These are phyloP conservation scores for Pythium insidiosum DNA, from an alignment of 352 stramenopile species.

Conservation along the genomic window DNA sequence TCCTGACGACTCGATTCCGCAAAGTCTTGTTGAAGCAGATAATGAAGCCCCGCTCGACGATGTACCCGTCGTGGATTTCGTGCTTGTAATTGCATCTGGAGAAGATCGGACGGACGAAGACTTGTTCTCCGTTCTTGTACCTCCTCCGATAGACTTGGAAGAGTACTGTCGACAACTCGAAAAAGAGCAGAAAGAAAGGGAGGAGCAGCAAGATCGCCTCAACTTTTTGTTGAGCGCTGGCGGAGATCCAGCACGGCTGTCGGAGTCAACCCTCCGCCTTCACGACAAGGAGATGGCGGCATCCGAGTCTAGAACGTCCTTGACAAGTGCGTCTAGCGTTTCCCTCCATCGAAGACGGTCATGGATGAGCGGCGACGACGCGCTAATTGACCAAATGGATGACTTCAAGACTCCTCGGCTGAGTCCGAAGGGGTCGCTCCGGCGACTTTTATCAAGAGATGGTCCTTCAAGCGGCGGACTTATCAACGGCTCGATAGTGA, in stretches of 20 bases:
- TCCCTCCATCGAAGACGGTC: conserved; percentile 5
- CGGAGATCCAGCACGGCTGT: too few species aligned
- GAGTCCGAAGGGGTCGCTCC: conserved; percentile 38
- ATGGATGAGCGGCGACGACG: conserved; percentile 10
- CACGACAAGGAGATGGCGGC: conserved; percentile 9
- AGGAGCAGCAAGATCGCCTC: too few species aligned
- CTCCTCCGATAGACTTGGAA: conserved; percentile 73
- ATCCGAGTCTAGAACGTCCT: background rate
- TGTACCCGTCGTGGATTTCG: conserved; percentile 48
- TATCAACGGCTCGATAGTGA: conserved; percentile 1
- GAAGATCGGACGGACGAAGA: conserved; percentile 82
- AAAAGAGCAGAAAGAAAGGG: conserved; percentile 31
- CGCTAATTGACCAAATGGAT: too few species aligned
- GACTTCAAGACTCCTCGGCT: conserved; percentile 18
- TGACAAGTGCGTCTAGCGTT: background rate
- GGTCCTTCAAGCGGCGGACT: conserved; percentile 29
- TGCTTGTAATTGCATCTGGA: conserved; percentile 77
- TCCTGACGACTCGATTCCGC: too few species aligned
- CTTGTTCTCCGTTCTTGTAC: conserved; percentile 68
- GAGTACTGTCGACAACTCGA: conserved; percentile 72
- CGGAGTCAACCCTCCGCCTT: conserved; percentile 6
- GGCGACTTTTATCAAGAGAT: conserved; percentile 35
- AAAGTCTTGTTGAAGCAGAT: too few species aligned
- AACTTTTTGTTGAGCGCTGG: conserved; percentile 11
- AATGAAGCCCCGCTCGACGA: too few species aligned